phyloP scores from a whole-genome alignment of 2,329 filamentous ascomycete species.

The Colletotrichum tamarilloi region DNA sequence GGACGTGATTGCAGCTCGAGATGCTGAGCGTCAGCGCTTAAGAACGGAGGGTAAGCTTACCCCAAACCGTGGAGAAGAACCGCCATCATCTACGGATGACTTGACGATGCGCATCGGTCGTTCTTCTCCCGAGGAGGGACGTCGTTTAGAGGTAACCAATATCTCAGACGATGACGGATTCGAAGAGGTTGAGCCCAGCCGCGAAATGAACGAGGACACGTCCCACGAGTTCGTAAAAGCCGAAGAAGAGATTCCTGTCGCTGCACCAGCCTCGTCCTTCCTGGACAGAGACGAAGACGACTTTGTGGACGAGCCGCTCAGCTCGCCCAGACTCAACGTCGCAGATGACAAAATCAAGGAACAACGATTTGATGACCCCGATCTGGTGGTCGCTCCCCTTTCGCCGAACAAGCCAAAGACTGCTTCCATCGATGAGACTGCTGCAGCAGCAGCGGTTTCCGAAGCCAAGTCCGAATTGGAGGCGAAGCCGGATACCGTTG shows the following conservation, averaged over 20 bases:
- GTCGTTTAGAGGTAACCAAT: constrained; percentile 83
- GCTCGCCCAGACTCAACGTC: constrained; percentile 73
- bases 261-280: constrained; percentile 41
- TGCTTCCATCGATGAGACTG: constrained; percentile 31
- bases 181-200: constrained; percentile 82
- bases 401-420: constrained; percentile 59
- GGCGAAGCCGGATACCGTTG: constrained; percentile 19
- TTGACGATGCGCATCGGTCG: constrained; percentile 68
- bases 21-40: constrained; percentile 83
- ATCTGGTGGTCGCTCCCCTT: constrained; percentile 67
- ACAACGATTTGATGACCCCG: constrained; percentile 64
- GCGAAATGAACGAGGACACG: constrained; percentile 78
- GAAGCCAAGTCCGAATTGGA: constrained; percentile 27
- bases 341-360: constrained; percentile 67
- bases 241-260: constrained; percentile 60
- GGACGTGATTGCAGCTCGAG: constrained; percentile 82
- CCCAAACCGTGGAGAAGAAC: constrained; percentile 49
- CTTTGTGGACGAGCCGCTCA: constrained; percentile 82
- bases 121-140: constrained; percentile 66
- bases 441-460: constrained; percentile 33
- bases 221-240: constrained; percentile 76
- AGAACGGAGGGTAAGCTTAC: constrained; percentile 79
- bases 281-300: constrained; percentile 72
- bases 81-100: constrained; percentile 67
- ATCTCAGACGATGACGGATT: constrained; percentile 91